Percentiles rank a stretch among this genome's conserved stretches.
Evolutionary conservation across 352 stramenopile species (phyloP).

Genomic region (Globisporangium cylindrosporum): DNA sequence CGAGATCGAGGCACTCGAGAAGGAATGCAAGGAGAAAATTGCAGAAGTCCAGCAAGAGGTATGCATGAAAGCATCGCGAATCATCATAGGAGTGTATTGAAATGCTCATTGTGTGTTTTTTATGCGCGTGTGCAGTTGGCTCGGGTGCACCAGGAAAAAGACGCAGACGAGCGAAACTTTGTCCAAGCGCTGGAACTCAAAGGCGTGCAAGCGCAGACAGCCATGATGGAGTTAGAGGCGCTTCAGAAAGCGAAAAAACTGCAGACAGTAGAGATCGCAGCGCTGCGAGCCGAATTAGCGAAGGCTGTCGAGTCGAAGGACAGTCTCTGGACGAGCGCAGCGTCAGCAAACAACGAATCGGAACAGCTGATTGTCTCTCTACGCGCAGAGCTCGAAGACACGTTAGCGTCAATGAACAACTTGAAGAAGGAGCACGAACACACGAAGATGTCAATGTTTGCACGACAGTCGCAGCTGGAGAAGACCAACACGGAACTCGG

Average conservation of each 20-base stretch:
- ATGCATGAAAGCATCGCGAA: not conserved
- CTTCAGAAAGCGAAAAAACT: conserved; percentile 35
- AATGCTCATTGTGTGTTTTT: not conserved
- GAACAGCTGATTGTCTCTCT: conserved; percentile 62
- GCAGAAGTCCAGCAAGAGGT: conserved; percentile 61
- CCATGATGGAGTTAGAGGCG: conserved; percentile 38
- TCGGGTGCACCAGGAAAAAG: conserved; percentile 54
- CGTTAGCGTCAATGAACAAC: conserved; percentile 45
- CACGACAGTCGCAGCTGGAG: conserved; percentile 71
- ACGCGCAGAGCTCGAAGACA: conserved; percentile 64
- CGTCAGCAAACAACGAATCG: conserved; percentile 65
- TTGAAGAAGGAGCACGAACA: conserved; percentile 68
- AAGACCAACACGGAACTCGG: conserved; percentile 71
- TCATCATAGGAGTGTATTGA: not conserved
- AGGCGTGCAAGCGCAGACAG: conserved; percentile 49
- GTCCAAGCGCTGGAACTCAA: conserved; percentile 73
- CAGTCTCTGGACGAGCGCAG: conserved; percentile 59
- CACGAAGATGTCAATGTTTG: conserved; percentile 67
- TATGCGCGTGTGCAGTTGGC: conserved; percentile 24
- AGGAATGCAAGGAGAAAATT: conserved; percentile 71
- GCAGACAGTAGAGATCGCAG: conserved; percentile 36
- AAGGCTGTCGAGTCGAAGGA: conserved; percentile 64
- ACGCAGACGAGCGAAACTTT: conserved; percentile 69
- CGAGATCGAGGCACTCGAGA: conserved; percentile 72
- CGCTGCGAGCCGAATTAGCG: conserved; percentile 44